Percentiles rank a stretch among this genome's conserved stretches.
phyloP scores from a whole-genome alignment of 1,139 yeast genomes.

The Yamadazyma siamensis region DNA sequence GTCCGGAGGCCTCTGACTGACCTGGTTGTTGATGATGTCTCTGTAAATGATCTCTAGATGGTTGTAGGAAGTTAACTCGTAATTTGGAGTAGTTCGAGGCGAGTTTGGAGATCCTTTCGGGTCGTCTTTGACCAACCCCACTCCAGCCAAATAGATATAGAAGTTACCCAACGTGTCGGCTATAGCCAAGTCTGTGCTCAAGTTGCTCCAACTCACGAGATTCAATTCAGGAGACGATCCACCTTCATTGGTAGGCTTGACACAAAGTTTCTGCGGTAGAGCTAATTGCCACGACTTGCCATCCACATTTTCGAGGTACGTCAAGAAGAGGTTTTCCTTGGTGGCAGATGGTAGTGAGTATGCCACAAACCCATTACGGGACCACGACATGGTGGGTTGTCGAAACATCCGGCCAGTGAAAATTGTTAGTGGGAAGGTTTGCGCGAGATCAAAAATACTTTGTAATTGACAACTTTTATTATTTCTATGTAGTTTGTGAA shows the following conservation, averaged over 20 bases:
- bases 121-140: conserved; percentile 27
- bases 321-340: conserved; percentile 41
- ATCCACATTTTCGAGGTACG: conserved; percentile 61
- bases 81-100: conserved; percentile 24
- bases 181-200: conserved; percentile 53
- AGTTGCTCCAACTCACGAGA: conserved; percentile 45
- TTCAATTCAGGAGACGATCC: conserved; percentile 22
- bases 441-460: too few relatives aligned
- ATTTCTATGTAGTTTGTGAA: neutral
- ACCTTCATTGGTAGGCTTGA: conserved; percentile 32
- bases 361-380: conserved; percentile 71
- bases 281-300: conserved; percentile 69
- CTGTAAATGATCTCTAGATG: conserved; percentile 46
- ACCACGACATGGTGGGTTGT: conserved; percentile 53
- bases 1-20: conserved; percentile 15
- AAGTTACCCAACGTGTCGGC: conserved; percentile 50
- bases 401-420: too few relatives aligned
- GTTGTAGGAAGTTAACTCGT: conserved; percentile 45
- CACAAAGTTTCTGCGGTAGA: conserved; percentile 40
- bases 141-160: conserved; percentile 46
- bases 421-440: too few relatives aligned
- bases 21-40: conserved; percentile 23
- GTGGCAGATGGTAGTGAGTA: conserved; percentile 35
- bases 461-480: too few relatives aligned
- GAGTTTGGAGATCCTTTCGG: conserved; percentile 7